Evolutionary conservation across 306 rosid species (phyloP), one percentile per base, ranked within the genome.

Genomic region (Vigna mungo): DNA sequence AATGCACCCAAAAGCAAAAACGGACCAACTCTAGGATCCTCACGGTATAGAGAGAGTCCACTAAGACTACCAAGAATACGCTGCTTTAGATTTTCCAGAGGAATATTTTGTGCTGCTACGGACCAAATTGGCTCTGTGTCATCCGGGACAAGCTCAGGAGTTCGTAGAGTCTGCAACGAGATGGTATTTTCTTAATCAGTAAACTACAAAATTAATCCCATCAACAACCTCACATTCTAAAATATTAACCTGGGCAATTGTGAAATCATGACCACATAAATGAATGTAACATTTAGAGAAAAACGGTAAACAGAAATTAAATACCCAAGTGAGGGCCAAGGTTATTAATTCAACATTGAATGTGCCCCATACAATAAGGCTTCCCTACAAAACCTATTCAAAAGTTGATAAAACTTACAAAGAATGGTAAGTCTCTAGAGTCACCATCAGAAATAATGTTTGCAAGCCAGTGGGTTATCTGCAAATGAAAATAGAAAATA

Each of bases 1-100:
- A 95, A 84, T 52, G 97, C 93, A 21, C 84, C 93, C 63, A 95
- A 88, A 85, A 95, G 96, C 82, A 95, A 80, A 71, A 71, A 65
- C 3, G 97, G 97, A 82, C 97, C 99, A 65, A 90, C 74, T 83
- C 97, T 89, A 39, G 99, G 99, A 82, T 95, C 99, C 18, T 81
- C 88, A 14, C 80, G 73, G 53, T 80, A 76, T 68, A 82, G 89
- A 71, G 68, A 69, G 78, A 87, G 71, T 83, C 89, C 82, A 43
- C 74, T 65, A 80, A 85, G 52, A 32, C 76, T 39, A 78, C 80
- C 77, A 17, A 55, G 77, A 78, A 86, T 44, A 34, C 68, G 65
- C 82, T 72, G 91, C 86, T 83, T 88, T 58, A 92, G 25, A 73
- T 65, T 85, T 68, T 74, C 51, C 58, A 88, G 71, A 66, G 90